These are phyloP conservation scores for Verticillium alfalfae DNA, from an alignment of 2,329 filamentous ascomycete genomes.

Conservation along the genomic window DNA sequence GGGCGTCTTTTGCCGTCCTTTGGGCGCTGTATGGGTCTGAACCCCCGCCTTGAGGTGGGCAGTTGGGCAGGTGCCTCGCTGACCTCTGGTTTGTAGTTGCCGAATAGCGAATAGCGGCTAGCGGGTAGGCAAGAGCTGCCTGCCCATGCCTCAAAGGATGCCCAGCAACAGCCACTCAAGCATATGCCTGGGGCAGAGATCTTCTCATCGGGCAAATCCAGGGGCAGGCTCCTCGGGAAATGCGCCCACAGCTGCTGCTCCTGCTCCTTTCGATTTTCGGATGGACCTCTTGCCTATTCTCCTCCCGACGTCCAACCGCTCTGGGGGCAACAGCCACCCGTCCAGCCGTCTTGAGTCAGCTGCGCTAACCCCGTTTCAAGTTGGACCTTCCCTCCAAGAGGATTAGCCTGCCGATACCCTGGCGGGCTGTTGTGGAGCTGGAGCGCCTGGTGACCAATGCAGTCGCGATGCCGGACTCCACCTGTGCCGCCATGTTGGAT, in stretches of 20 bases:
- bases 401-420: not conserved
- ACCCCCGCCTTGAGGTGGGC: no score
- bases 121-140: no score
- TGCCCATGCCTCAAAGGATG: no score
- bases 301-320: not conserved
- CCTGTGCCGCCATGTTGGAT: not conserved
- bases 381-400: not conserved
- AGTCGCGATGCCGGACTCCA: not conserved
- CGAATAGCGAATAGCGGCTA: no score
- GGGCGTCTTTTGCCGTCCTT: no score
- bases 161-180: not conserved
- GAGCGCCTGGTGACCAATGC: not conserved
- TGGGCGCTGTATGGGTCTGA: no score
- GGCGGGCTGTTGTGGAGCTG: not conserved
- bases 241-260: not conserved
- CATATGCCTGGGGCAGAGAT: not conserved
- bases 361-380: not conserved
- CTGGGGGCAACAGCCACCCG: not conserved
- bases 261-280: not conserved
- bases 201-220: not conserved
- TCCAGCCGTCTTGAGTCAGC: not conserved
- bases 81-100: no score
- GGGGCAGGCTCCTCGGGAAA: not conserved
- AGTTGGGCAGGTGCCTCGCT: no score
- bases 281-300: not conserved